phyloP scores from a whole-genome alignment of 2,329 filamentous ascomycete genomes.

The Botrytis porri region DNA sequence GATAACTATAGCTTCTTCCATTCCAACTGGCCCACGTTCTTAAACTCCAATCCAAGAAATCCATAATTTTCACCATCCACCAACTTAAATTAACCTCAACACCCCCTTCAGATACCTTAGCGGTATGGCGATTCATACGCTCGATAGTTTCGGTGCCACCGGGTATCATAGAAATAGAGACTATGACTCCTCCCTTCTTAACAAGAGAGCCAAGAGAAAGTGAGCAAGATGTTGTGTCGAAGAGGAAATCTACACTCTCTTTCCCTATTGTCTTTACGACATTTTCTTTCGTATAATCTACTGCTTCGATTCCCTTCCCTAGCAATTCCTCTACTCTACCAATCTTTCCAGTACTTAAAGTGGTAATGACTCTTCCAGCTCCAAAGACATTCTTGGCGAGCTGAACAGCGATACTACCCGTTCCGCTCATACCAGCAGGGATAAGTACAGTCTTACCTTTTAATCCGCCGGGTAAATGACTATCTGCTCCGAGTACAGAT shows the following conservation, averaged over 20 bases:
- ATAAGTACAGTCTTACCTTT: slow-evolving; percentile 43
- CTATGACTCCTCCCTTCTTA: background rate
- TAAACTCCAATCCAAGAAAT: background rate
- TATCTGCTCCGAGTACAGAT: slow-evolving; percentile 38
- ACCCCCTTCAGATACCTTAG: background rate
- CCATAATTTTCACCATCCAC: background rate
- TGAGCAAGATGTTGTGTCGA: background rate
- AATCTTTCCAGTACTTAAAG: background rate
- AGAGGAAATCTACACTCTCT: background rate
- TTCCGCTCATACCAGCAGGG: slow-evolving; percentile 37
- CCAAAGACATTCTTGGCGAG: background rate
- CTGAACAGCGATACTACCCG: background rate
- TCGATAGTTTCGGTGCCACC: background rate
- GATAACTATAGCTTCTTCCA: background rate
- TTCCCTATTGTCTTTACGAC: background rate
- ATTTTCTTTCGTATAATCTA: background rate
- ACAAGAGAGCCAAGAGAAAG: background rate
- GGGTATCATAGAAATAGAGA: background rate
- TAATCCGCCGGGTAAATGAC: slow-evolving; percentile 39
- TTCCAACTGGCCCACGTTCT: background rate
- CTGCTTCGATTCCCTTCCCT: background rate
- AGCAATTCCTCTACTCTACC: background rate
- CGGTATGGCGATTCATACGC: background rate
- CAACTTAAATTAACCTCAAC: background rate
- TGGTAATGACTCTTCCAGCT: background rate